Base-by-base conservation (phyloP, 257 asterid genomes). In the Capsicum chinense region DNA sequence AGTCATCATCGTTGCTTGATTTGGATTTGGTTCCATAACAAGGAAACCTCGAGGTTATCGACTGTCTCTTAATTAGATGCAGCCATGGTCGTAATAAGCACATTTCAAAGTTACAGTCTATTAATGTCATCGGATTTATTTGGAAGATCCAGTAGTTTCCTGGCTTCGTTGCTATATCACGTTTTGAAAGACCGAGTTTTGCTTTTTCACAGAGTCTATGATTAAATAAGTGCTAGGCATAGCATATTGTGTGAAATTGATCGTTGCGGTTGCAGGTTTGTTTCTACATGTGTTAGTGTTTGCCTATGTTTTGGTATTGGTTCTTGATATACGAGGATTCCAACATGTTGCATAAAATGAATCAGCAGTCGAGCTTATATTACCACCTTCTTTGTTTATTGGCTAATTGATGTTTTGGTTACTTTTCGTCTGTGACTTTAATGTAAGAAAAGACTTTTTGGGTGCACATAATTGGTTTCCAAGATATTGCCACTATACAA, bases 251-350 rank as follows among this genome's bases (percentile, higher is more conserved):
- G 52, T 70, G 37, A 16, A 52, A 76, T 52, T 4, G 62, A 76
- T 76, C 52, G 19, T 21, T 52, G 63, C 13, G 11, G 21, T 76
- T 76, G 47, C n/a, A 21, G 8, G 7, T 52, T 52, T 3, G 44
- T 76, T 8, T 76, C 63, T 76, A 62, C 8, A 52, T 76, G 14
- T 76, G 26, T 76, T 76, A 52, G 81, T 76, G 52, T 21, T 76
- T 21, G 47, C 62, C 19, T 52, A 52, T 48, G 63, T 13, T 74
- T 52, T 76, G 63, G 81, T 74, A 74, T 76, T 76, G 37, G 14
- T 76, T 76, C 81, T 52, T 76, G 81, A 76, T 76, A 74, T 21
- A 13, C 19, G 44, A 64, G 81, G 21, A 52, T 19, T 76, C 21
- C 47, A 26, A 52, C 50, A 48, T 52, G 60, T 47, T 50, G 63